Evolutionary conservation across 495 filamentous ascomycete genomes (phyloP).

Genomic region (Aspergillus funiculosus): DNA sequence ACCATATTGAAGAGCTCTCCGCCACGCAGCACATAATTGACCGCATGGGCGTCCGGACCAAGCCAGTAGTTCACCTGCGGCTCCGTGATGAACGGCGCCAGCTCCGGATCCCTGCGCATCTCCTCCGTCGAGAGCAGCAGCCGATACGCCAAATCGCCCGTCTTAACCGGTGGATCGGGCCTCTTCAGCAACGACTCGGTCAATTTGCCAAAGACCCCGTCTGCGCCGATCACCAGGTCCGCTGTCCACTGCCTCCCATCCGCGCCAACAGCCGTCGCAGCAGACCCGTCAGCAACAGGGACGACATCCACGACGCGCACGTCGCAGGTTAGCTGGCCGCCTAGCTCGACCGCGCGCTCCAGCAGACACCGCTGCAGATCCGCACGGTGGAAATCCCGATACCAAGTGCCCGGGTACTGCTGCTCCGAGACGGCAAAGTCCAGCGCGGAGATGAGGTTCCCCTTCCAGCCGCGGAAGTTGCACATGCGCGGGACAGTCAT

Average conservation of each 20-base stretch:
- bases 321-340: conserved; percentile 41
- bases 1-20: conserved; percentile 64
- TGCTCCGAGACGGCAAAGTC: conserved; percentile 42
- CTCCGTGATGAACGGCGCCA: conserved; percentile 43
- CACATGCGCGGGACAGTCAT: conserved; percentile 49
- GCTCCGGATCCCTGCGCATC: conserved; percentile 46
- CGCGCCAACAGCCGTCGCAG: conserved; percentile 22
- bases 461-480: conserved; percentile 49
- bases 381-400: conserved; percentile 57
- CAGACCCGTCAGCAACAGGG: conserved; percentile 20
- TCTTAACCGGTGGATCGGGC: conserved; percentile 44
- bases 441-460: conserved; percentile 47
- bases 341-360: conserved; percentile 46
- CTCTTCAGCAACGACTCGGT: conserved; percentile 33
- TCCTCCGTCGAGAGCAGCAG: conserved; percentile 48
- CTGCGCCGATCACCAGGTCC: conserved; percentile 54
- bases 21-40: conserved; percentile 56
- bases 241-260: conserved; percentile 36
- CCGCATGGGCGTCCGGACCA: conserved; percentile 57
- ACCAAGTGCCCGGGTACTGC: conserved; percentile 45
- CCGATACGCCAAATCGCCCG: conserved; percentile 64
- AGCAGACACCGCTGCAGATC: conserved; percentile 50
- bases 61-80: conserved; percentile 67
- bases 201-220: conserved; percentile 50
- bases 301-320: conserved; percentile 39